Evolutionary conservation across 208 protist species (phyloP), one percentile per base, ranked within the genome.

Genomic region (Chromosphaera perkinsii): DNA sequence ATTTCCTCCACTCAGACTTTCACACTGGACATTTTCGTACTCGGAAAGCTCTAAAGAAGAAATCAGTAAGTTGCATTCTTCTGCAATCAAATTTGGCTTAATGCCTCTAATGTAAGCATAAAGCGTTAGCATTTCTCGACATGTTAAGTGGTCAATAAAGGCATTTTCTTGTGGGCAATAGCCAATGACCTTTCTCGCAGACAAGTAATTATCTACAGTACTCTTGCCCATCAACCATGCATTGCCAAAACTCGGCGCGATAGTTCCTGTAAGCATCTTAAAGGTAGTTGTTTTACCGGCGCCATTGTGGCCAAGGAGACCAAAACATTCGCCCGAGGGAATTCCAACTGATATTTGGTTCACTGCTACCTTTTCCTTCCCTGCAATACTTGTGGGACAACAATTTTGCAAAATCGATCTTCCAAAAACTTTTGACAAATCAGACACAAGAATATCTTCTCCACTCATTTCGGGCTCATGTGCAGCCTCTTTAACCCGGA

Each of bases 141-240:
- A 73, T 1, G 77, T 79, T 39, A 82, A 27, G 14, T 54, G n/a
- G 1, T 76, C 73, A 31, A 72, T 71, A 14, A 82, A 49, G 5
- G 70, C 54, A 55, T 82, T 69, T 27, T 69, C 54, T 51, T 83
- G 78, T 3, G 74, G 78, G 47, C 73, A 82, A 51, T 77, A 79
- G 10, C 68, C 74, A 14, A 47, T 24, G n/a, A 42, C 37, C 26
- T 51, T 20, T 22, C 69, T 32, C 20, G 49, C 17, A 9, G 5
- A 5, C 27, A 24, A 9, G 12, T 40, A 5, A 9, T 57, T 9
- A 9, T 62, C 9, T 57, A 5, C 14, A n/a, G 51, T 43, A 9
- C 5, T 5, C 49, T 49, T 5, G 36, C 69, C 75, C 3, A 10
- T 33, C 1, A 80, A 55, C 72, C 1, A 59, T n/a, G 73, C 73